Base-by-base conservation (phyloP, 345 rosid species). In the Murraya koenigii region DNA sequence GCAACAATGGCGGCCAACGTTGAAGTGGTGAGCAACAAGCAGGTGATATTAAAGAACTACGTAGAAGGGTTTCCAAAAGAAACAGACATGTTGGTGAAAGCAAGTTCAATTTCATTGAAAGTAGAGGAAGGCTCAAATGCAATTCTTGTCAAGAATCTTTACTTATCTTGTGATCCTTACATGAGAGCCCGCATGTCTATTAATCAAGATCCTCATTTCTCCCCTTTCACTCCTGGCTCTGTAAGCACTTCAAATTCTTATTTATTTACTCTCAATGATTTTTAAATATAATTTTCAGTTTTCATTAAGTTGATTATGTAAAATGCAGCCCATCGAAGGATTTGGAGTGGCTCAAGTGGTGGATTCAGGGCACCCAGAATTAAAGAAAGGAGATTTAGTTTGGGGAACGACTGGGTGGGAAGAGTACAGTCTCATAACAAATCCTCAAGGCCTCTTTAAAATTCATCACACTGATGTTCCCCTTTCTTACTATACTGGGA, bases 91-190 rank as follows among this genome's bases (percentile, higher is more conserved):
- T 56, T 72, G 5, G 23, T 75, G 67, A 72, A 8, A 4, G 30
- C 25, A 17, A 54, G 30, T 5, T 74, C 55, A 25, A 44, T 77
- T 20, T 30, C 30, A 35, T 74, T 85, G 25, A 54, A 71, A 23
- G 69, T 83, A 5, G 80, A 76, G 33, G 54, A 54, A 35, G 87
- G 78, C 19, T 33, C 83, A 7, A 66, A 71, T 28, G 77, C 77
- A 5, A 35, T 85, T 44, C 58, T 85, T 2, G 66, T 85, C 14
- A 83, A 84, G 82, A 86, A 81, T 73, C 87, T 84, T 6, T 88
- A 81, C 79, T 38, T 84, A 41, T 88, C 87, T 10, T 82, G 86
- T 17, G 86, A 84, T 35, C 87, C 87, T 36, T 76, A 75, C 71
- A 77, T 85, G 85, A 36, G 84, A n/a, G 2, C 3, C 10, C 17